Percentiles rank a stretch among this genome's conserved stretches.
Conservation (phyloP, 345 rosid genomes). For the Eucalyptus camaldulensis region DNA sequence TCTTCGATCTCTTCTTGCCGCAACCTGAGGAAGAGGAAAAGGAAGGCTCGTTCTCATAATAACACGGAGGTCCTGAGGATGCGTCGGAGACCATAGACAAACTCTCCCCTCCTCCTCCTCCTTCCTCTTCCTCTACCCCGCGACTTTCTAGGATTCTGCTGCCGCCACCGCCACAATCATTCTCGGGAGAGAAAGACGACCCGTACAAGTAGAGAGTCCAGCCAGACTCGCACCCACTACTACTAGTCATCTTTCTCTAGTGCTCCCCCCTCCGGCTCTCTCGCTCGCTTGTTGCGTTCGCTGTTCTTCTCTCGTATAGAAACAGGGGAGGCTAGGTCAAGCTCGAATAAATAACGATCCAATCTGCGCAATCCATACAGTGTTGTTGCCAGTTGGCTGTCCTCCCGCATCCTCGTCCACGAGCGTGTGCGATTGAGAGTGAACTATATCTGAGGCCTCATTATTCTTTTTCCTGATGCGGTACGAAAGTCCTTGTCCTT, state of each 20-base stretch:
- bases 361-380: neutral
- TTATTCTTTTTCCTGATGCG: neutral
- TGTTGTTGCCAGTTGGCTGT: neutral
- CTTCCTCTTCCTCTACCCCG: neutral
- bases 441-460: neutral
- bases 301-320: neutral
- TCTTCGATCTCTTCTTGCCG: neutral
- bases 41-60: neutral
- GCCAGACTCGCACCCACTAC: conserved; percentile 5
- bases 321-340: neutral
- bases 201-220: conserved; percentile 6
- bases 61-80: conserved; percentile 3
- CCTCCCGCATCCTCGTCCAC: neutral
- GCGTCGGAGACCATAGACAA: conserved; percentile 11
- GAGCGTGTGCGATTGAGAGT: neutral
- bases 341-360: neutral
- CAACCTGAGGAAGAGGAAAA: neutral
- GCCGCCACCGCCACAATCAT: neutral
- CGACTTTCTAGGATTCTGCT: neutral
- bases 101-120: neutral
- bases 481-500: neutral
- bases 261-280: neutral
- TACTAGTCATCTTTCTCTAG: neutral
- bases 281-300: neutral
- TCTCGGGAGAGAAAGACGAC: neutral